Base-by-base conservation (phyloP, 208 protist species). In the Wallacemonas collosoma region DNA sequence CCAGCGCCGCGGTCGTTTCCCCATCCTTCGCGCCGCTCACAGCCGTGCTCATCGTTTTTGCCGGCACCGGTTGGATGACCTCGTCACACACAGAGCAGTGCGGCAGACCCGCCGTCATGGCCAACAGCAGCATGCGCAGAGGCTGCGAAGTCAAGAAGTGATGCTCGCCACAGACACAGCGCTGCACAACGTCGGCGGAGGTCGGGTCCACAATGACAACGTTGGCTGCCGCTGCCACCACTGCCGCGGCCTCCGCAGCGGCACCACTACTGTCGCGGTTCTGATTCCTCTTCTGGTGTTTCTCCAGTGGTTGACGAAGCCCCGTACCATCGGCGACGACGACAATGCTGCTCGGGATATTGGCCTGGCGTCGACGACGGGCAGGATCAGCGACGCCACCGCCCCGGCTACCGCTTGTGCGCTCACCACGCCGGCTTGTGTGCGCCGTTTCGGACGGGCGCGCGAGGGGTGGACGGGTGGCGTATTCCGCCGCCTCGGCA, bases 11-110 rank as follows among this genome's bases (percentile, higher is more conserved):
- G 53, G 58, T 76, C 51, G 72, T 85, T 26, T 58, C 68, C 5
- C 70, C 70, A 36, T 17, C 60, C 48, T 15, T 54, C 36, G n/a
- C 71, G 56, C 8, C 64, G n/a, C 45, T 12, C 8, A 12, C 45
- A 50, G 12, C 8, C 45, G 56, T 48, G 51, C 72, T 66, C 47
- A 79, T 71, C n/a, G 35, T 15, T 4, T 14, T 15, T 35, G 68
- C 50, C 15, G 57, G 69, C 65, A 85, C 80, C 17, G 71, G 56
- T 65, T 75, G 68, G 39, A 86, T 74, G 12, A 47, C 47, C 5
- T 39, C 64, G 4, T 60, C 61, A 66, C 91, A 95, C 6, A 95
- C 81, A 3, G 80, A 83, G 60, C 91, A 93, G 36, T 58, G 66
- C 38, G 76, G 73, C 3, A 64, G 62, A 14, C 44, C 48, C 2